phyloP scores from a whole-genome alignment of 192 early-diverging fungal genomes.

The Gonapodya sp. region DNA sequence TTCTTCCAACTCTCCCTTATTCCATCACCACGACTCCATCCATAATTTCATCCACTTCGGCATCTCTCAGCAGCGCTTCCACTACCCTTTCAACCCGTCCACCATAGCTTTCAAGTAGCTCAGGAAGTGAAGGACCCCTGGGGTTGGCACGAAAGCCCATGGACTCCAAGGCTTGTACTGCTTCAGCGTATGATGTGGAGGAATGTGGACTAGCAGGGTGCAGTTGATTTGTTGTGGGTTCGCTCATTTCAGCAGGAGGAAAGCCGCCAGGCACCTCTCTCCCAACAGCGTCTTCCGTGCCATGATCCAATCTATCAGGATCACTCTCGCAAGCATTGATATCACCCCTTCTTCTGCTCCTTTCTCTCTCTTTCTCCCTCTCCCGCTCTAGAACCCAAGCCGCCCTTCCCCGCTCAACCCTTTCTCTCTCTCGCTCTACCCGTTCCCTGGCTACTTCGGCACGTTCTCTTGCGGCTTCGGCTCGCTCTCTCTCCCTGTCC shows the following conservation, averaged over 20 bases:
- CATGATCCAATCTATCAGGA: too few relatives aligned
- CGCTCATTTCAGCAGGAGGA: too few relatives aligned
- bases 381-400: background rate
- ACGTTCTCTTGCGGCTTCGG: too few relatives aligned
- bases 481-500: too few relatives aligned
- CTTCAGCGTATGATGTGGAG: too few relatives aligned
- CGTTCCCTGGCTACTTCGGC: too few relatives aligned
- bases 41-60: background rate
- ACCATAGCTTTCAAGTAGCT: background rate
- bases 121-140: background rate
- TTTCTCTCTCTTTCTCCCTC: background rate
- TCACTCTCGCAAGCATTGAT: background rate
- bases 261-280: too few relatives aligned
- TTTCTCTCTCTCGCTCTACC: background rate
- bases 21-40: background rate
- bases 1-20: too few relatives aligned
- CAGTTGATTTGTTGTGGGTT: too few relatives aligned
- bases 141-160: background rate
- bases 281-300: too few relatives aligned
- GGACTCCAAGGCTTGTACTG: background rate
- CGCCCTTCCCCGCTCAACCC: background rate
- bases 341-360: background rate
- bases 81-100: background rate
- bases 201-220: too few relatives aligned
- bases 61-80: background rate